Conservation (phyloP, 1,139 yeast genomes). For the Hyphopichia buzzinii region DNA sequence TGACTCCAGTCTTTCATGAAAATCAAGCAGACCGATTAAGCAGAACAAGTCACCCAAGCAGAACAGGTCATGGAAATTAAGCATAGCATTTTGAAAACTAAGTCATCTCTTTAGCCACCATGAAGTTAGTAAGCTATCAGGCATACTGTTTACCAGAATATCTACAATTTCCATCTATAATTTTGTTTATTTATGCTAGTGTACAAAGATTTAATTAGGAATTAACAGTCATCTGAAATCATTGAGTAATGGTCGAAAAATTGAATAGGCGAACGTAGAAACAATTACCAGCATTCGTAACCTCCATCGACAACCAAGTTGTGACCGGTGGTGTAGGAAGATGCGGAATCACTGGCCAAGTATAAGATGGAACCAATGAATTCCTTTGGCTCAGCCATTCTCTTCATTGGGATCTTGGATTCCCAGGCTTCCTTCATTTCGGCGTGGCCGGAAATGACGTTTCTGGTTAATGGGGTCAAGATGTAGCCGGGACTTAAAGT, state of each 20-base stretch:
- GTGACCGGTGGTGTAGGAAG: slow-evolving; percentile 50
- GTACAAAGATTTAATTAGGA: background rate
- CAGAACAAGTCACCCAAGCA: too few species aligned
- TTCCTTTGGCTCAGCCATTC: slow-evolving; percentile 54
- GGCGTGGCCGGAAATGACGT: slow-evolving; percentile 43
- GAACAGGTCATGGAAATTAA: too few species aligned
- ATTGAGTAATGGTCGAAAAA: background rate
- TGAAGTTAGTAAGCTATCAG: too few species aligned
- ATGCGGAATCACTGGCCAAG: slow-evolving; percentile 46
- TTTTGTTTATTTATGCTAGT: background rate
- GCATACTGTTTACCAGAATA: too few species aligned
- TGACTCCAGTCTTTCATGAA: too few species aligned
- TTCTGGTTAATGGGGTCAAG: slow-evolving; percentile 48
- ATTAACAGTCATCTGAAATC: background rate
- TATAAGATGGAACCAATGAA: slow-evolving; percentile 47
- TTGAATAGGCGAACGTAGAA: background rate
- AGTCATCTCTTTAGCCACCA: too few species aligned
- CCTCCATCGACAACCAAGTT: slow-evolving; percentile 53
- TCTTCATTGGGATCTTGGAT: slow-evolving; percentile 46
- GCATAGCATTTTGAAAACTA: too few species aligned
- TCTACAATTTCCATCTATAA: too few species aligned
- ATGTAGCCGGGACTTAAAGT: slow-evolving; percentile 50
- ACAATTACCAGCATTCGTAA: slow-evolving; percentile 36
- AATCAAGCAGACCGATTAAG: too few species aligned
- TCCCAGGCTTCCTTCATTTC: slow-evolving; percentile 52